Evolutionary conservation across 345 rosid genomes (phyloP), one percentile per base, ranked within the genome.

Genomic region (Brassica nigra): DNA sequence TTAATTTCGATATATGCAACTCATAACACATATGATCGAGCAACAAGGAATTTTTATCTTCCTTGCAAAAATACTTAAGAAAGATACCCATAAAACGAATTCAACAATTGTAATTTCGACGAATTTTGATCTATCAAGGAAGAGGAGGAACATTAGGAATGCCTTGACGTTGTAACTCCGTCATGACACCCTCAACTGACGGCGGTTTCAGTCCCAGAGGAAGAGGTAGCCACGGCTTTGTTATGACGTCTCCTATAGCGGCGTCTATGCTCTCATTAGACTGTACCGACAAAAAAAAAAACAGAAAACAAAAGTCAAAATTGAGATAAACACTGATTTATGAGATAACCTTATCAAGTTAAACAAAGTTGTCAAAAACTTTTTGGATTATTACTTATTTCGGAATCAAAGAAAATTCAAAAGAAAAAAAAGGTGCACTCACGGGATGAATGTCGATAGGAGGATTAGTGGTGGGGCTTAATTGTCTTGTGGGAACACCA

Each of bases 211-310:
- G 80, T 18, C 93, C 92, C 0, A 95, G 86, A 58, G 97, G 97
- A 70, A 92, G 97, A 16, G 96, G 94, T 82, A 82, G 84, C 94
- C 94, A 86, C 74, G 97, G 96, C 73, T 95, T 91, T 3, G 87
- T 68, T 77, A 95, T 81, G 72, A 85, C 97, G 80, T 91, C 98
- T 79, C 84, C 92, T 1, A 92, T 85, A 34, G 88, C 91, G 8
- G 87, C 91, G 33, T 95, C 93, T 31, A 87, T 83, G 74, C 88
- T 91, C 85, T 95, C 97, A 4, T 83, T 89, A 11, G 94, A 88
- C 91, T 92, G 88, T 75, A 71, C 30, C 76, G 15, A 70, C 7
- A 68, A 49, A 57, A 44, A 5, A 23, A 23, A 23, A 23, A 23
- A 68, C 8, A 66, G 4, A 57, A 30, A 3, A 39, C 47, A 39